Base-by-base conservation (phyloP, 176 grass and related monocot genomes). In the Zizania latifolia region DNA sequence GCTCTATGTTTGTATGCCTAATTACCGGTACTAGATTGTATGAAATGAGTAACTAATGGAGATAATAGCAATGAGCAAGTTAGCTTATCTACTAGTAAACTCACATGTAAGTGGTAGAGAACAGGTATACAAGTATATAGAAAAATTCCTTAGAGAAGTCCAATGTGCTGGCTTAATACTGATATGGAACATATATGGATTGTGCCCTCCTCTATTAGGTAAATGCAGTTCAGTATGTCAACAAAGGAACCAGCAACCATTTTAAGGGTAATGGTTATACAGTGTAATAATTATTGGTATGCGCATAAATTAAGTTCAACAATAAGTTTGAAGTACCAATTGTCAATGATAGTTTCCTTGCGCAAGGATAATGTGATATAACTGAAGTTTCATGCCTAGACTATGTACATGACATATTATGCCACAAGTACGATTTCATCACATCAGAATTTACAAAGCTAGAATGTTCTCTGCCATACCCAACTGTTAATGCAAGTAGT, bases 191-290 rank as follows among this genome's bases (percentile, higher is more conserved):
- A 53, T 27, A 55, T 64, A 92, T 59, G 95, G 89, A 90, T 86
- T 99, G 70, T 99, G 91, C 17, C 95, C 95, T 45, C 95, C 95
- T n/a, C 95, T 99, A 87, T 60, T 45, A 44, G 32, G 45, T 31
- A 68, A 86, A 86, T 31, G 67, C 23, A 86, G 41, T 33, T 29
- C 68, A 78, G 16, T 37, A 50, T 26, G 56, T 85, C 54, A 89
- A 26, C 4, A 74, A 65, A 15, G 1, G 11, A 70, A 77, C 1
- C 50, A 24, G n/a, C 12, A 31, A 51, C 32, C 4, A 1, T 83
- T 46, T 59, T 22, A 60, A 46, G 62, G 15, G 32, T 29, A 67
- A 14, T 63, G 30, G 27, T 19, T 59, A 4, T 41, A 50, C 2
- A 58, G 0, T 37, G 79, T 21, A 62, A 58, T 32, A 73, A 31